Percentiles rank a stretch among this genome's conserved stretches.
Conservation (phyloP, 495 filamentous ascomycete species). For the Podospora didyma region DNA sequence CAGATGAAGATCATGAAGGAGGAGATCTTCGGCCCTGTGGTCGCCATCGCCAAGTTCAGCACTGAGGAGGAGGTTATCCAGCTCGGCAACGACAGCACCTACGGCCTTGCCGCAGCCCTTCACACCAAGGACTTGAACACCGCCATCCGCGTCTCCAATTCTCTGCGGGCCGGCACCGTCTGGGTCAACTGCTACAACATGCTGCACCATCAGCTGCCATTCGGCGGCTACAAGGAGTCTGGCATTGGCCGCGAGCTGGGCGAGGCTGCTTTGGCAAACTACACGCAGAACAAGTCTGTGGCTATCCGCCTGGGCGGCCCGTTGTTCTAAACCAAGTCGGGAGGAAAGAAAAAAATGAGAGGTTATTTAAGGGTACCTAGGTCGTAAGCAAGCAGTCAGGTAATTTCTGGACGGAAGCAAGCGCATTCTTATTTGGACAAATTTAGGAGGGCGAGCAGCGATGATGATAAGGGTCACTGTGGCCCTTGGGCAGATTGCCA, state of each 20-base stretch:
- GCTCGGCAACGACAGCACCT: constrained; percentile 76
- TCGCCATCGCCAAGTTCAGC: constrained; percentile 91
- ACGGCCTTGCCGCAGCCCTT: constrained; percentile 86
- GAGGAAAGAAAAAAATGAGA: neutral
- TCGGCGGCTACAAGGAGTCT: constrained; percentile 90
- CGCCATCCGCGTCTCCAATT: constrained; percentile 81
- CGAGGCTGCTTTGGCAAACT: constrained; percentile 88
- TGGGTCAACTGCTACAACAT: constrained; percentile 68
- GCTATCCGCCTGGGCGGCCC: constrained; percentile 34
- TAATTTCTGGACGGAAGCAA: too few species aligned
- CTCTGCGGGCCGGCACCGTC: constrained; percentile 81
- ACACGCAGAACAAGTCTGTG: constrained; percentile 71
- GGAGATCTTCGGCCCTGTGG: constrained; percentile 97
- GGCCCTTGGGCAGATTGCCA: too few species aligned
- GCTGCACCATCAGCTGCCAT: constrained; percentile 70
- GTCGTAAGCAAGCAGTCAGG: too few species aligned
- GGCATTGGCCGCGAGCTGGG: constrained; percentile 94
- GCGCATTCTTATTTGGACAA: too few species aligned
- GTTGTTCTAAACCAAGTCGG: constrained; percentile 8
- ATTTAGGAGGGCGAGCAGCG: too few species aligned
- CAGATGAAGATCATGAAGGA: constrained; percentile 99
- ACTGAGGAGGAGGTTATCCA: constrained; percentile 79
- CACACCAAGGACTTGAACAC: constrained; percentile 95
- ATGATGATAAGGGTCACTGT: too few species aligned
- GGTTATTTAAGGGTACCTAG: too few species aligned